A percentile compares a stretch with the other conserved stretches of the same genome.
These are phyloP conservation scores for Euphorbia lathyris DNA, from an alignment of 345 rosid species.

Conservation along the genomic window DNA sequence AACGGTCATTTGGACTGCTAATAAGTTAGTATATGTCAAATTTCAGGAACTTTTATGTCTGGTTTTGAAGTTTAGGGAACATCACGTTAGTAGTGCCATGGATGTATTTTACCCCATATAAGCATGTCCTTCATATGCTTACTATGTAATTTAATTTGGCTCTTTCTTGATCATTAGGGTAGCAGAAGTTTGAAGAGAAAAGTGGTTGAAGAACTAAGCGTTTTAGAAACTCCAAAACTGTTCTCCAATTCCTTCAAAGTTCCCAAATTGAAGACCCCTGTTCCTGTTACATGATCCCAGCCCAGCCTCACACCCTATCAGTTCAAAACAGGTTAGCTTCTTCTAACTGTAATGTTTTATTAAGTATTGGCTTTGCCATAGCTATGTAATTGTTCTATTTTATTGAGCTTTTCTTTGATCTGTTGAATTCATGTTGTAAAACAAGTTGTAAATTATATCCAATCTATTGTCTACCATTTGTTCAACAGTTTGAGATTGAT, in stretches of 20 bases:
- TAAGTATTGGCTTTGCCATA: constrained; percentile 4
- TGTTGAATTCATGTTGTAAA: not conserved
- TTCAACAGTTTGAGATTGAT: not conserved
- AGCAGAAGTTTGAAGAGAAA: constrained; percentile 60
- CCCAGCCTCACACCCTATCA: not conserved
- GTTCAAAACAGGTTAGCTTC: constrained; percentile 3
- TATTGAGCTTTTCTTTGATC: not conserved
- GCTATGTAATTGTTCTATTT: not conserved
- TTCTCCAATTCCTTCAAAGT: constrained; percentile 67
- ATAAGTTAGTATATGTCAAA: not conserved
- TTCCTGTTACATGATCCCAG: constrained; percentile 9
- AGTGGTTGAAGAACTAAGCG: constrained; percentile 25
- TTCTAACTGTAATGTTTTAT: not conserved
- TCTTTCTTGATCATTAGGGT: constrained; percentile 38
- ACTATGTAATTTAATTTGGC: not conserved
- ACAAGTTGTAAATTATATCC: not conserved
- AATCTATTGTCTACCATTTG: not conserved
- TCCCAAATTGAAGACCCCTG: constrained; percentile 68
- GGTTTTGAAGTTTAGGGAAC: no score
- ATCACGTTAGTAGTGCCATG: no score
- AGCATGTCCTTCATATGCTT: no score
- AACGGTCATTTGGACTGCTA: not conserved
- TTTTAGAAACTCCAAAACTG: constrained; percentile 53
- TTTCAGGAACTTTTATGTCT: not conserved
- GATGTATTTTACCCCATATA: no score